Conservation (phyloP, 352 stramenopile species). For the Phytophthora tentaculata region DNA sequence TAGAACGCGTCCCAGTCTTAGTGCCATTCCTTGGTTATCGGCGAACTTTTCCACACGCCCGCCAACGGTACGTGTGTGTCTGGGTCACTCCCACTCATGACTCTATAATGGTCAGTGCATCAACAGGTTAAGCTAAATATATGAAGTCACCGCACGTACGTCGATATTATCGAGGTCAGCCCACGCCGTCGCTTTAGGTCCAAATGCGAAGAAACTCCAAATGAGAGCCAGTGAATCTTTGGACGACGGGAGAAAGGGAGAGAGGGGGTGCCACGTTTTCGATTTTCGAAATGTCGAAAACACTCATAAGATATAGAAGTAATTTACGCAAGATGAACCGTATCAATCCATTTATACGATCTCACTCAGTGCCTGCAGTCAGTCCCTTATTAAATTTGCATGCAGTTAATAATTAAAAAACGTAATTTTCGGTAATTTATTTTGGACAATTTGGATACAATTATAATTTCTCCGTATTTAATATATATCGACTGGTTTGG, state of each 20-base stretch:
- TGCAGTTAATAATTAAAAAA: too few species aligned
- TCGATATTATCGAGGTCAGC: neutral
- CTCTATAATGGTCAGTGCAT: neutral
- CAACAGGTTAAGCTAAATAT: neutral
- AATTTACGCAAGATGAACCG: neutral
- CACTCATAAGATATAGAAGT: neutral
- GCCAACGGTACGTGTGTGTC: neutral
- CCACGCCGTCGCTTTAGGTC: neutral
- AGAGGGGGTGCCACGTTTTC: neutral
- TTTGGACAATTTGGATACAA: too few species aligned
- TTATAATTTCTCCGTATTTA: too few species aligned
- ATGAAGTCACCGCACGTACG: too few species aligned
- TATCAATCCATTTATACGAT: constrained; percentile 1
- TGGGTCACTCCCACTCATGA: neutral
- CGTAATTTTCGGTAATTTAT: too few species aligned
- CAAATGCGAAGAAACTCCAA: neutral
- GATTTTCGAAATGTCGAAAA: neutral
- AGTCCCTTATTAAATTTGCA: too few species aligned
- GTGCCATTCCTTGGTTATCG: neutral
- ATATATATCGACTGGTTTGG: too few species aligned
- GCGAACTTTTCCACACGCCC: neutral
- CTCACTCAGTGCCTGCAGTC: neutral
- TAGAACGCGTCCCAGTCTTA: neutral
- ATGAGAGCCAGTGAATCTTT: neutral
- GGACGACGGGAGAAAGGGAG: neutral